Conservation (phyloP, 2,329 filamentous ascomycete genomes). For the Esteya vermicola region DNA sequence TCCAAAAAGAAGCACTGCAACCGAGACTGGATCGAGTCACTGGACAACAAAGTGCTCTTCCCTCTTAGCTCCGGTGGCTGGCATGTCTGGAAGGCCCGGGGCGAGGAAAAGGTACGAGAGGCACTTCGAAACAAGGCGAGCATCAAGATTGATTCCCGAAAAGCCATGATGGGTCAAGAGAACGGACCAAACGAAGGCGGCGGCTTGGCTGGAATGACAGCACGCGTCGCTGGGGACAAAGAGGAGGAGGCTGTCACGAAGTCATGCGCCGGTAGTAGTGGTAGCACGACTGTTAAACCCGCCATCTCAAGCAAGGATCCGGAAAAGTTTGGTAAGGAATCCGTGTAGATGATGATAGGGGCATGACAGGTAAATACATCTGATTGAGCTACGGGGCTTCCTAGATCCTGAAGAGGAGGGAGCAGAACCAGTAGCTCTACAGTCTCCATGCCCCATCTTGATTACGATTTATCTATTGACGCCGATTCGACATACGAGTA, state of each 20-base stretch:
- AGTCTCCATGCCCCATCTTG: no score
- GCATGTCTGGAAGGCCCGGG: conserved; percentile 31
- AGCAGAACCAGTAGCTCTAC: no score
- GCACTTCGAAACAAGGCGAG: conserved; percentile 23
- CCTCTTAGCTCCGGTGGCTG: conserved; percentile 29
- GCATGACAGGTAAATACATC: no score
- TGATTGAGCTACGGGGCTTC: no score
- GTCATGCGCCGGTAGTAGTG: background rate
- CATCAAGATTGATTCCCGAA: conserved; percentile 16
- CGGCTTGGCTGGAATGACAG: no score
- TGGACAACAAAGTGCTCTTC: conserved; percentile 24
- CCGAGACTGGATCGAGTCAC: conserved; percentile 30
- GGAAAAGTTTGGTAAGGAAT: background rate
- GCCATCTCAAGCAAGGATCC: background rate
- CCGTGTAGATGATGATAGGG: no score
- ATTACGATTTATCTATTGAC: no score
- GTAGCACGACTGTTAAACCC: background rate
- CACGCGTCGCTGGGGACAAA: no score
- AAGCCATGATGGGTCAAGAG: conserved; percentile 11
- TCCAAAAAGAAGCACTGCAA: conserved; percentile 34
- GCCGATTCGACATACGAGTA: no score
- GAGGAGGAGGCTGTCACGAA: background rate
- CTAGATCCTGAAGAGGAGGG: no score
- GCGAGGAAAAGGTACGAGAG: conserved; percentile 29
- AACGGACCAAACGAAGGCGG: no score